These are phyloP conservation scores for Botrytis squamosa DNA, from an alignment of 2,329 filamentous ascomycete species.

Conservation along the genomic window DNA sequence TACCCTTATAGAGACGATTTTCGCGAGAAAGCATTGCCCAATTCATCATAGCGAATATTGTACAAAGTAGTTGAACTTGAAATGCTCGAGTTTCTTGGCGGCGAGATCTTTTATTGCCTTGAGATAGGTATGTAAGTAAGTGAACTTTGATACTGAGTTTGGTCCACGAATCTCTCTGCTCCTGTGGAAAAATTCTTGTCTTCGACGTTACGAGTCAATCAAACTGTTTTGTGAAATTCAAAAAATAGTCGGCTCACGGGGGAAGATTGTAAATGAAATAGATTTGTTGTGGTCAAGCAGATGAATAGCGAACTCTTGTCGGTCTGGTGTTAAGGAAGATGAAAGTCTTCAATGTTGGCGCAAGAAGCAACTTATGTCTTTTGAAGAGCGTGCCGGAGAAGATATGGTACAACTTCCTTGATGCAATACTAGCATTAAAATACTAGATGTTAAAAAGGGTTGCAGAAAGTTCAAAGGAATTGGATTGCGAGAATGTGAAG, in stretches of 20 bases:
- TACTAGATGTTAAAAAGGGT: neutral
- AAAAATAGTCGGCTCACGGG: neutral
- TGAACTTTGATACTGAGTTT: neutral
- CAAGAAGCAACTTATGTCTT: neutral
- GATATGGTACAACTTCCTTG: neutral
- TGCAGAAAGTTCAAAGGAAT: neutral
- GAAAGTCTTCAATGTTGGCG: neutral
- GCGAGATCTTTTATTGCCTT: neutral
- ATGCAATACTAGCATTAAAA: neutral
- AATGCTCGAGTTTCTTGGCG: neutral
- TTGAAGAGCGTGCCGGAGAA: neutral
- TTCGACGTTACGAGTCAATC: neutral
- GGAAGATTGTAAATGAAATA: neutral
- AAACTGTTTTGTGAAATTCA: neutral
- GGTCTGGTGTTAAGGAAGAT: neutral
- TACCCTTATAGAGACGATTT: conserved; percentile 35
- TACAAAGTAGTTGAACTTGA: neutral
- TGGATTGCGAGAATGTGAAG: neutral
- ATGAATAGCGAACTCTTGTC: neutral
- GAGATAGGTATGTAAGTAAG: neutral
- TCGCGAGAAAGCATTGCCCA: conserved; percentile 35
- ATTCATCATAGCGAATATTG: conserved; percentile 28
- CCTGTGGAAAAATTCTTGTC: neutral
- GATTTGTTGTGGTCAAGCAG: neutral
- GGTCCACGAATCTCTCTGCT: neutral